Base-by-base conservation (phyloP, 2,329 filamentous ascomycete species). In the Fusarium sp. region DNA sequence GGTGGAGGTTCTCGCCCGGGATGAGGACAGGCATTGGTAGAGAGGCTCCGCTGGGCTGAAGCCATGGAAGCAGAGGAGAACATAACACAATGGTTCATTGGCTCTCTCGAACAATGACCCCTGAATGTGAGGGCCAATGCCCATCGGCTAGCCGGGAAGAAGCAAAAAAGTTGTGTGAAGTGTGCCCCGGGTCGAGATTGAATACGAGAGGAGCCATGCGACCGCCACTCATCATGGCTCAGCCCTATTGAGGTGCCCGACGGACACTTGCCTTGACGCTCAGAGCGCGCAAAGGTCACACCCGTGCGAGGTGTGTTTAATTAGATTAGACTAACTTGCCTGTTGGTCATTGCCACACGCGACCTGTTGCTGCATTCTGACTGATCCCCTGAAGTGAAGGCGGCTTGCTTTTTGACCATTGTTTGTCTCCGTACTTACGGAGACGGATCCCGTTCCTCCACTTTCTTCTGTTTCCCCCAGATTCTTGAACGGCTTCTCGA, bases 361-460 rank as follows among this genome's bases (percentile, higher is more conserved):
- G 76, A 77, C 72, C 76, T 75, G 58, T 76, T 77, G 27, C 75
- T 76, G 45, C 66, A 30, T 78, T 77, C 74, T 66, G 69, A 68
- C 74, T 66, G 69, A 68, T 50, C 37, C 34, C 34, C 23, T 58
- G 56, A 37, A 23, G 54, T 58, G 56, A 27, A 35, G 54, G 54
- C 34, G 14, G 32, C 54, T 37, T 37, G 32, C 54, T 57, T 37
- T 57, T 56, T 3, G 32, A 7, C 20, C 20, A 6, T 54, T 37
- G 54, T 57, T 57, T 25, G 34, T 37, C 30, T 37, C 32, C 30
- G 32, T 32, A 56, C 23, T 7, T 52, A 69, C 43, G 43, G 35
- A 30, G 45, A 45, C n/a, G 23, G 35, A 35, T 66, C 43, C 45
- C 16, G 27, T 45, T 34, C 71, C 62, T 34, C 35, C 48, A 54